Base-by-base conservation (phyloP, 1,284 basidiomycete genomes). In the Coniferiporia weirii region DNA sequence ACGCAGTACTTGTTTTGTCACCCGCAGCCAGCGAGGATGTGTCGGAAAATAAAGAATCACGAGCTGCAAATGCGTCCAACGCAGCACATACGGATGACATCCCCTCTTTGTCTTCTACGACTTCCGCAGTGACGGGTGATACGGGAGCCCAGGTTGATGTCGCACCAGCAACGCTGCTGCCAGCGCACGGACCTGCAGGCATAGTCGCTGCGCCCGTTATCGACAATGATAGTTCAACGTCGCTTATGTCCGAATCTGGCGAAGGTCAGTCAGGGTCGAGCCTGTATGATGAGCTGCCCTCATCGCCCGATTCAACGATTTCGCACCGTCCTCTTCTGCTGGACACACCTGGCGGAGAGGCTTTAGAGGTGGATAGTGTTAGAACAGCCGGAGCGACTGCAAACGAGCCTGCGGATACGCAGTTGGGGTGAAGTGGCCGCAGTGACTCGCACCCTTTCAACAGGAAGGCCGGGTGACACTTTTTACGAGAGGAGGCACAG, bases 231-330 rank as follows among this genome's bases (percentile, higher is more conserved):
- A 61, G 55, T 19, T 17, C 61, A 6, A 58, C 68, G 52, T 69
- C 71, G 34, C 64, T 69, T 56, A 60, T 71, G 51, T 70, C 69
- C 8, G 72, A 68, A 35, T 63, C 67, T 57, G 67, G 67, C 48
- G 61, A 66, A 52, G 63, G 65, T 61, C 62, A 60, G 60, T 65
- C 64, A 63, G 65, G 61, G 52, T 66, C 69, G 38, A 40, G 38
- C 8, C 38, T 40, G 53, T 76, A 75, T 64, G 72, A 73, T 49
- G 65, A 73, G 46, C 67, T 75, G 36, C 69, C 67, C 22, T 72
- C 72, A 40, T 73, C 74, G 10, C 71, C 74, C 1, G 72, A 73
- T 22, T 74, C 73, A 8, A 66, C 66, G 20, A 62, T 72, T 17
- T 71, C 70, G 54, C 72, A 67, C 61, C 70, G 73, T 61, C 72